A percentile compares a stretch with the other conserved stretches of the same genome.
Conservation (phyloP, 441 rosid genomes). For the Lepidium campestre region DNA sequence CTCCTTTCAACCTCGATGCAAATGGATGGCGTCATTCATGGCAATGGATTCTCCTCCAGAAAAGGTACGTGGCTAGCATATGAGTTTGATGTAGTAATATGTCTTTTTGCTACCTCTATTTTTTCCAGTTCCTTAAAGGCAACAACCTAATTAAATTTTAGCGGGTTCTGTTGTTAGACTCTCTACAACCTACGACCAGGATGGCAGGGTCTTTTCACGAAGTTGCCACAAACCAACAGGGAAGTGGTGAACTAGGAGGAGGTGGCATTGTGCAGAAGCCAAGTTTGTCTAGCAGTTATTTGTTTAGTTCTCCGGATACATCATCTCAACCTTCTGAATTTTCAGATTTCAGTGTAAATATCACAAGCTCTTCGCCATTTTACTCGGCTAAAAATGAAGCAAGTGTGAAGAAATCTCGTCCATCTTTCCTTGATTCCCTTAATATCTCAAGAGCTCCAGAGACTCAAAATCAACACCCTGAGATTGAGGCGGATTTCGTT, state of each 20-base stretch:
- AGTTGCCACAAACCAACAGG: conserved; percentile 29
- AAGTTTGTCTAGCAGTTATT: conserved; percentile 36
- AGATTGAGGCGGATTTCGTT: conserved; percentile 30
- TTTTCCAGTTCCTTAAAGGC: conserved; percentile 4
- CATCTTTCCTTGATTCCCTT: conserved; percentile 89
- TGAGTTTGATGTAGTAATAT: conserved; percentile 1
- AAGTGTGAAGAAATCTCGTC: conserved; percentile 58
- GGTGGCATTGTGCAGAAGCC: conserved; percentile 39
- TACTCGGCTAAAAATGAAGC: conserved; percentile 46
- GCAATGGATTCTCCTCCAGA: conserved; percentile 28
- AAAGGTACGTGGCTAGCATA: conserved; percentile 29
- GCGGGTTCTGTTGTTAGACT: conserved; percentile 35
- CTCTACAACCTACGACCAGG: conserved; percentile 30
- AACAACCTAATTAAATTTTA: conserved; percentile 16
- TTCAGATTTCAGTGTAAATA: conserved; percentile 37
- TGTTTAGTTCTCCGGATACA: conserved; percentile 28
- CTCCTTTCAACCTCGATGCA: conserved; percentile 29
- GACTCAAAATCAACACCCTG: conserved; percentile 35
- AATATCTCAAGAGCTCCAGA: conserved; percentile 50
- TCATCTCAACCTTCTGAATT: conserved; percentile 37
- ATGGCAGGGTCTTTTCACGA: conserved; percentile 38
- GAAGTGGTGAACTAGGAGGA: conserved; percentile 26
- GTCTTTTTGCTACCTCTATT: background rate
- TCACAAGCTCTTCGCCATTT: conserved; percentile 38
- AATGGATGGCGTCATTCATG: conserved; percentile 28